phyloP scores from a whole-genome alignment of 2,329 filamentous ascomycete genomes.

The Alternaria consortialis region DNA sequence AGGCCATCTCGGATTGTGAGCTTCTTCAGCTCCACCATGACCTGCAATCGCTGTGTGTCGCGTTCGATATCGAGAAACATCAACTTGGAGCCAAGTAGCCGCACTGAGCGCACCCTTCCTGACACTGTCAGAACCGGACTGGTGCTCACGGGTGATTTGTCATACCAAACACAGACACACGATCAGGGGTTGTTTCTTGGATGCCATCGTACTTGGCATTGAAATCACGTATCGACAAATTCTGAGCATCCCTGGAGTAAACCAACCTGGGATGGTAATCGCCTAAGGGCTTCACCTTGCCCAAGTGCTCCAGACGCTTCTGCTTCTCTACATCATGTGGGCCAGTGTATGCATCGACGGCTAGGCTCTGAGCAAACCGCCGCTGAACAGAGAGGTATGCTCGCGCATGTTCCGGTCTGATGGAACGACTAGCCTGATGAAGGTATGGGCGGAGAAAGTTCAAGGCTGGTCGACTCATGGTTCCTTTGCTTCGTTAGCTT shows the following conservation, averaged over 20 bases:
- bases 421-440: slow-evolving; percentile 52
- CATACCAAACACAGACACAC: slow-evolving; percentile 50
- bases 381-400: slow-evolving; percentile 59
- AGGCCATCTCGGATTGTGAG: slow-evolving; percentile 51
- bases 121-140: slow-evolving; percentile 44
- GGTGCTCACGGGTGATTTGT: neutral
- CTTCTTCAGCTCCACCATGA: slow-evolving; percentile 74
- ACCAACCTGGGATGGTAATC: slow-evolving; percentile 65
- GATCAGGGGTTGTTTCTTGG: slow-evolving; percentile 35
- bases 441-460: slow-evolving; percentile 67
- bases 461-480: slow-evolving; percentile 59
- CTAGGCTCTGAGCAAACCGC: slow-evolving; percentile 34
- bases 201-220: slow-evolving; percentile 40
- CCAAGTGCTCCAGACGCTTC: slow-evolving; percentile 65
- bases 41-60: slow-evolving; percentile 76
- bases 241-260: slow-evolving; percentile 23
- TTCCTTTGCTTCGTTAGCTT: slow-evolving; percentile 50
- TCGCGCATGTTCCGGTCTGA: slow-evolving; percentile 57
- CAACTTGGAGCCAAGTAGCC: slow-evolving; percentile 77
- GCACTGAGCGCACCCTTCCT: slow-evolving; percentile 79
- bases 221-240: slow-evolving; percentile 41
- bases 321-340: slow-evolving; percentile 58
- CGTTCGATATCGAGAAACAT: slow-evolving; percentile 84
- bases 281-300: slow-evolving; percentile 58
- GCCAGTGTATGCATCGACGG: slow-evolving; percentile 38